Percentiles rank a stretch among this genome's conserved stretches.
Conservation (phyloP, 2,329 filamentous ascomycete genomes). For the Apiospora malaysiana region DNA sequence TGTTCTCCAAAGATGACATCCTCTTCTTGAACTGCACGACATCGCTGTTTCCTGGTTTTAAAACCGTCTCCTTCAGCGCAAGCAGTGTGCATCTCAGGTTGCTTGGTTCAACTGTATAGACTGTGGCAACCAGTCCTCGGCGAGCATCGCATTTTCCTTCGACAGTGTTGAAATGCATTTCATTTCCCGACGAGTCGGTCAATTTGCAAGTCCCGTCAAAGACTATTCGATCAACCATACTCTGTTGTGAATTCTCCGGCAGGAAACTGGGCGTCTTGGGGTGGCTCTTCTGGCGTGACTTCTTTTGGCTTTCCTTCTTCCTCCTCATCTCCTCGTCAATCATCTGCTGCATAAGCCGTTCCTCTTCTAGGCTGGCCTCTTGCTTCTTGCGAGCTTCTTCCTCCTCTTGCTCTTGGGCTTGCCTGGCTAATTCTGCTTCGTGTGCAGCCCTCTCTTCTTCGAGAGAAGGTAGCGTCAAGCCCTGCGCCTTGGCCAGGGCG, state of each 20-base stretch:
- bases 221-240: conserved; percentile 50
- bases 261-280: conserved; percentile 47
- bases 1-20: conserved; percentile 76
- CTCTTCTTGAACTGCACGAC: conserved; percentile 73
- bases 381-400: conserved; percentile 58
- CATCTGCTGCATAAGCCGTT: conserved; percentile 72
- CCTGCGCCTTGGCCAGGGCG: conserved; percentile 76
- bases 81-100: conserved; percentile 66
- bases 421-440: conserved; percentile 71
- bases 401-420: conserved; percentile 62
- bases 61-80: conserved; percentile 72
- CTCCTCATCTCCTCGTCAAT: conserved; percentile 75
- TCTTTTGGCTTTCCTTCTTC: conserved; percentile 67
- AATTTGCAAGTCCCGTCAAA: conserved; percentile 73
- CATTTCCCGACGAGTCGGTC: conserved; percentile 67
- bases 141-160: conserved; percentile 71
- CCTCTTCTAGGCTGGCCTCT: conserved; percentile 69
- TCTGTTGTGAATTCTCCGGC: conserved; percentile 40
- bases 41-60: conserved; percentile 64
- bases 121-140: conserved; percentile 68
- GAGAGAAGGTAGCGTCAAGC: conserved; percentile 80
- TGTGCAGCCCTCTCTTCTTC: conserved; percentile 88
- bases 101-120: conserved; percentile 74
- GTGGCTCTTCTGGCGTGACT: conserved; percentile 67
- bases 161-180: conserved; percentile 72